phyloP scores from a whole-genome alignment of 1,139 yeast genomes.

The Scheffersomyces cryptocercus region DNA sequence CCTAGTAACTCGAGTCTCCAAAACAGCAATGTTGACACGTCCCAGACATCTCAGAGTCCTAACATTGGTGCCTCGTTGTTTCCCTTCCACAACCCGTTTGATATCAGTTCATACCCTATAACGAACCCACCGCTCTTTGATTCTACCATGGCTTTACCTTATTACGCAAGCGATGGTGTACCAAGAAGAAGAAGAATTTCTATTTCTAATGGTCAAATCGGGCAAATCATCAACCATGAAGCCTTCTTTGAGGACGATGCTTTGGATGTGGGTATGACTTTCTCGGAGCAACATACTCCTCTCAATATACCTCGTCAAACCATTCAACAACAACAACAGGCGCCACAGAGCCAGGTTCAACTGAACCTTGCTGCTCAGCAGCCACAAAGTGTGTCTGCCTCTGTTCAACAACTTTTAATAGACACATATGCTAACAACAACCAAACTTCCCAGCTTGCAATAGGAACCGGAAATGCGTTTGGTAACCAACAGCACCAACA shows the following conservation, averaged over 20 bases:
- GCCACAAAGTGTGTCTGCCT: not conserved
- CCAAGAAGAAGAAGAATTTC: slow-evolving; percentile 64
- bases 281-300: slow-evolving; percentile 1
- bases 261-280: slow-evolving; percentile 12
- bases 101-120: slow-evolving; percentile 53
- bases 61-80: slow-evolving; percentile 5
- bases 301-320: not conserved
- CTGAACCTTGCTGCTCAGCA: not conserved
- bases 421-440: not conserved
- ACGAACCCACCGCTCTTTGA: slow-evolving; percentile 69
- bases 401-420: slow-evolving; percentile 2
- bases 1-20: not conserved
- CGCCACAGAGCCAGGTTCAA: slow-evolving; percentile 1
- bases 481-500: slow-evolving; percentile 2
- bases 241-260: slow-evolving; percentile 35
- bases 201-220: slow-evolving; percentile 78
- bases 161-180: slow-evolving; percentile 38
- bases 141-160: slow-evolving; percentile 48
- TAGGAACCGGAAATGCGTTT: not conserved
- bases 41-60: not conserved
- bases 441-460: not conserved
- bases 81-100: slow-evolving; percentile 38
- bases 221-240: slow-evolving; percentile 59
- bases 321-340: slow-evolving; percentile 2
- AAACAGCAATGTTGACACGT: not conserved